Evolutionary conservation across 257 asterid genomes (phyloP).

Genomic region (Craterostigma plantagineum): DNA sequence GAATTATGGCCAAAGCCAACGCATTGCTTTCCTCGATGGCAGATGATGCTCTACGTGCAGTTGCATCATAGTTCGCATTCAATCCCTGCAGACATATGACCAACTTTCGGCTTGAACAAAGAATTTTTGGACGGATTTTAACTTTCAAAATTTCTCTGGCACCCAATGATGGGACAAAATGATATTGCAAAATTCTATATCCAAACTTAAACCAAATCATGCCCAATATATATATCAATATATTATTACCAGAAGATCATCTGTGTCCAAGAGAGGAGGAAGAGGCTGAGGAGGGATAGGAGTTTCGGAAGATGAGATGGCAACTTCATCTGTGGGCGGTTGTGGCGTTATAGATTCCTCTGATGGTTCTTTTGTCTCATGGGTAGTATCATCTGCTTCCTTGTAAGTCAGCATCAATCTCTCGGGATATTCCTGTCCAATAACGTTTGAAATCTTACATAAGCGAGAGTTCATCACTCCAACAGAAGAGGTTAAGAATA

Average conservation of each 20-base stretch:
- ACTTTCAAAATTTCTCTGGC: neutral
- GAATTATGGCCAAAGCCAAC: conserved; percentile 80
- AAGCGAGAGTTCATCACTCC: neutral
- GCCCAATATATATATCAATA: too few species aligned
- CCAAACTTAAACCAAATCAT: conserved; percentile 1
- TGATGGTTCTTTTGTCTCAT: too few species aligned
- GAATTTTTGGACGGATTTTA: conserved; percentile 2
- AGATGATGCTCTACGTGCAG: conserved; percentile 38
- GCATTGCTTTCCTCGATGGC: conserved; percentile 76
- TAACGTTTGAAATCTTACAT: neutral
- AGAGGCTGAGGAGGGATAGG: conserved; percentile 31
- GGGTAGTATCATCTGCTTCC: conserved; percentile 33
- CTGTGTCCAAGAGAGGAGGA: conserved; percentile 33
- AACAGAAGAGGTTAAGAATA: neutral
- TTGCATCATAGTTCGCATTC: conserved; percentile 13
- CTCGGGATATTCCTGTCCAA: conserved; percentile 74
- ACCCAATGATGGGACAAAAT: too few species aligned
- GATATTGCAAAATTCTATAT: too few species aligned
- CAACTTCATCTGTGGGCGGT: conserved; percentile 4
- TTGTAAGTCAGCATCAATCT: conserved; percentile 88
- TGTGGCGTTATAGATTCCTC: too few species aligned
- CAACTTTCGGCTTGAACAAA: conserved; percentile 4
- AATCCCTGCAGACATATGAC: conserved; percentile 38
- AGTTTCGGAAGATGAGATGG: conserved; percentile 42
- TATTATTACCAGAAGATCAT: conserved; percentile 61